A percentile compares a stretch with the other conserved stretches of the same genome.
Evolutionary conservation across 2,329 filamentous ascomycete genomes (phyloP).

Genomic region (Fusarium haematococcum): DNA sequence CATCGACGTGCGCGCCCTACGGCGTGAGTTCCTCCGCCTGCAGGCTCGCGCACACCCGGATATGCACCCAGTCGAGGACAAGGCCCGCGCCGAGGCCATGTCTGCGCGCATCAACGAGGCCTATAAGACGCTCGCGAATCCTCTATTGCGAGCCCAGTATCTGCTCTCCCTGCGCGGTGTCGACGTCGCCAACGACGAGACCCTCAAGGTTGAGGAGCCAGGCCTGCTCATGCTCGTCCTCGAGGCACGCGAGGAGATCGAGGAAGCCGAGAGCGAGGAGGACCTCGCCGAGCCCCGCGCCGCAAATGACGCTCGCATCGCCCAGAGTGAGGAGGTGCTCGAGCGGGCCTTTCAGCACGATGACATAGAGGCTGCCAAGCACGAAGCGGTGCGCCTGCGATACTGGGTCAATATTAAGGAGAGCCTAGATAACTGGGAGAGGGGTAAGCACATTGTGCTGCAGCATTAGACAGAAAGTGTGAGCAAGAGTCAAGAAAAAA

Average conservation of each 20-base stretch:
- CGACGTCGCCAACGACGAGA: conserved; percentile 84
- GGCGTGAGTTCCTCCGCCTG: conserved; percentile 86
- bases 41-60: conserved; percentile 85
- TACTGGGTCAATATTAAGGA: conserved; percentile 94
- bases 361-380: conserved; percentile 74
- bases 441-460: conserved; percentile 71
- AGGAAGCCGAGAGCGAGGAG: conserved; percentile 75
- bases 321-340: conserved; percentile 70
- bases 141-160: conserved; percentile 89
- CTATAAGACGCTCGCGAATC: conserved; percentile 84
- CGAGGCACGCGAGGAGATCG: conserved; percentile 81
- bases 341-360: conserved; percentile 74
- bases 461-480: conserved; percentile 54
- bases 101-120: conserved; percentile 91
- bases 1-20: conserved; percentile 77
- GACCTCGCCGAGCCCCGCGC: conserved; percentile 69
- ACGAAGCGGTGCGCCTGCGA: conserved; percentile 80
- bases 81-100: conserved; percentile 77
- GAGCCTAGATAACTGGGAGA: conserved; percentile 86
- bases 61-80: conserved; percentile 65
- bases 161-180: conserved; percentile 79
- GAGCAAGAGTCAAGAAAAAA: not conserved
- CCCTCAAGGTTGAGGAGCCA: conserved; percentile 73
- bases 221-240: conserved; percentile 83
- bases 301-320: conserved; percentile 77